Conservation (phyloP, 2,329 filamentous ascomycete species). For the Aspergillus sergii region DNA sequence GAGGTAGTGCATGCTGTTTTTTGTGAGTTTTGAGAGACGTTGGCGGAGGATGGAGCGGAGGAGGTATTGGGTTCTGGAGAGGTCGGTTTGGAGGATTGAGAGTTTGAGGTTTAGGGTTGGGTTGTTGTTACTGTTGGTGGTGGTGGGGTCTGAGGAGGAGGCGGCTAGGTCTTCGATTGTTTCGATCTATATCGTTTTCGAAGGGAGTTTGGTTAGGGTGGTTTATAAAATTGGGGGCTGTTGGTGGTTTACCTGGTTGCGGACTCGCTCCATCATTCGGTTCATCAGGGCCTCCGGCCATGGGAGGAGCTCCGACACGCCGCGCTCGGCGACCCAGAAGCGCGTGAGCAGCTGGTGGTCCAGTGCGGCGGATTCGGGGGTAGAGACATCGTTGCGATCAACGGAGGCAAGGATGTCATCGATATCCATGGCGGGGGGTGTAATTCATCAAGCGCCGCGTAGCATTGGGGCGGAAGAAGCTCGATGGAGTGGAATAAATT, state of each 20-base stretch:
- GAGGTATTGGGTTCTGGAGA: constrained; percentile 91
- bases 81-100: constrained; percentile 93
- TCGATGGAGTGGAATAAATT: constrained; percentile 8
- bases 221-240: too few species aligned
- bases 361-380: constrained; percentile 44
- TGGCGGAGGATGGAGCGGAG: constrained; percentile 80
- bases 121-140: constrained; percentile 71
- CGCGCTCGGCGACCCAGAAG: constrained; percentile 90
- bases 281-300: constrained; percentile 79
- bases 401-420: constrained; percentile 78
- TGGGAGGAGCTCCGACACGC: constrained; percentile 82
- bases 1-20: constrained; percentile 54
- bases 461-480: constrained; percentile 8
- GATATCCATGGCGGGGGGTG: constrained; percentile 65
- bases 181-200: constrained; percentile 53
- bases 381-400: constrained; percentile 58
- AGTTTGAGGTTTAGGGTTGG: constrained; percentile 89
- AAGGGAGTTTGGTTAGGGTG: not conserved
- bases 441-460: not conserved
- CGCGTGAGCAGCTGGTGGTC: constrained; percentile 89
- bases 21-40: constrained; percentile 73
- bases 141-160: constrained; percentile 43
- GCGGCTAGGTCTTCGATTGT: constrained; percentile 64
- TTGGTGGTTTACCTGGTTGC: constrained; percentile 54
- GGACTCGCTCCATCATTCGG: constrained; percentile 73